Base-by-base conservation (phyloP, 495 filamentous ascomycete species). In the Aspergillus cavernicola region DNA sequence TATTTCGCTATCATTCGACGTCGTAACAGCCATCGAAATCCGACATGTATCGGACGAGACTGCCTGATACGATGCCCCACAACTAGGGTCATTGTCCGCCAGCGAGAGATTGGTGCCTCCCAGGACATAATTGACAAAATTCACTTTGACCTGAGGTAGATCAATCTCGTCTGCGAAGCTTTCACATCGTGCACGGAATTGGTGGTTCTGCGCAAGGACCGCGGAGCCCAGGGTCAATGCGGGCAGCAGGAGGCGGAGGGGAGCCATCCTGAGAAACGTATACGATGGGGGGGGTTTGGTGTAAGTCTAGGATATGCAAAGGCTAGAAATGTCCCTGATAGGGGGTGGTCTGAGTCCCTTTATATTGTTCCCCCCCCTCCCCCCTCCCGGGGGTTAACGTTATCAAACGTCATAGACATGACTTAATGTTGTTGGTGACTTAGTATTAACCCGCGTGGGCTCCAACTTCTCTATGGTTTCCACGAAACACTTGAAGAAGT, bases 31-130 rank as follows among this genome's bases (percentile, higher is more conserved):
- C 59, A 86, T 73, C 13, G 77, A 74, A 28, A 85, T 61, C 12
- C 83, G 80, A 59, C 83, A 86, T 0, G 80, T 23, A 56, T 85
- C 75, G 1, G 66, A 65, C 1, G 64, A 56, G 9, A 82, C 73
- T 0, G 59, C 29, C 51, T 81, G 79, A 19, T 56, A 71, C 4
- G 69, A 40, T n/a, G 48, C 50, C 42, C 31, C 55, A 44, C 80
- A 84, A 12, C 66, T 72, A 5, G 73, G 49, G 36, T 73, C 66
- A 36, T 77, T 70, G 50, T 78, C 74, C 10, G 73, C 61, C 44
- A 82, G 56, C 6, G 68, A 65, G 18, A 83, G 57, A 26, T 74
- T 80, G 5, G 79, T 78, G 9, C 74, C 75, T 7, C 66, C 73
- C 4, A 69, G 52, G 2, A 83, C 62, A 57, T 72, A 79, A 6